Evolutionary conservation across 2,329 filamentous ascomycete genomes (phyloP), one percentile per base, ranked within the genome.

Genomic region (Xylariales sp.): DNA sequence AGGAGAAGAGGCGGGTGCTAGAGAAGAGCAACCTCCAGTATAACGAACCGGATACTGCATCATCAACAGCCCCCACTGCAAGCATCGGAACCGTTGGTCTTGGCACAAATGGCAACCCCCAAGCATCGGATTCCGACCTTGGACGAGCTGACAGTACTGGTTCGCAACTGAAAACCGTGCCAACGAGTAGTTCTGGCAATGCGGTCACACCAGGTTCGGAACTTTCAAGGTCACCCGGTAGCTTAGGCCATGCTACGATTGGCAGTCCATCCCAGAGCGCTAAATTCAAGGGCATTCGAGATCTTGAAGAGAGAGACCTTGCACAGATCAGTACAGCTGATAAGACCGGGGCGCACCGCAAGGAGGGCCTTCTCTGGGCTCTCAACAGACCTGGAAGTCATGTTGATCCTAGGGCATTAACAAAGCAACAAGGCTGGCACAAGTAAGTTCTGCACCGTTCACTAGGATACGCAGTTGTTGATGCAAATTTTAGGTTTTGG

Each of bases 351-450:
- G 76, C 83, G 31, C 84, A 91, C 49, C 79, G 88, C 30, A 98
- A 97, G 58, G 93, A 98, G 66, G 94, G 93, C 5, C 70, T 98
- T 8, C 65, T 98, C 6, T 98, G 93, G 93, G 89, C 94, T 18
- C 68, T 97, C 30, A 97, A 91, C 56, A 80, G 88, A 46, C 91
- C 91, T 4, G 90, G 90, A 14, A 91, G 88, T 40, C 93, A 98
- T 60, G 90, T 93, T 19, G 94, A 98, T 59, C 93, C 93, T 8
- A 88, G 93, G 51, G 90, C 88, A 14, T 71, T 98, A 51, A 97
- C 96, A 57, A 96, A 97, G 60, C 89, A 97, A 60, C 89, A 95
- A 62, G 90, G 88, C 35, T 98, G 93, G 93, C 93, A 98, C 62
- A 98, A 98, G 87, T 95, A 70, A 67, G 85, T 76, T 34, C 13